Conservation (phyloP, 306 rosid species). For the Adenanthera pavonina region DNA sequence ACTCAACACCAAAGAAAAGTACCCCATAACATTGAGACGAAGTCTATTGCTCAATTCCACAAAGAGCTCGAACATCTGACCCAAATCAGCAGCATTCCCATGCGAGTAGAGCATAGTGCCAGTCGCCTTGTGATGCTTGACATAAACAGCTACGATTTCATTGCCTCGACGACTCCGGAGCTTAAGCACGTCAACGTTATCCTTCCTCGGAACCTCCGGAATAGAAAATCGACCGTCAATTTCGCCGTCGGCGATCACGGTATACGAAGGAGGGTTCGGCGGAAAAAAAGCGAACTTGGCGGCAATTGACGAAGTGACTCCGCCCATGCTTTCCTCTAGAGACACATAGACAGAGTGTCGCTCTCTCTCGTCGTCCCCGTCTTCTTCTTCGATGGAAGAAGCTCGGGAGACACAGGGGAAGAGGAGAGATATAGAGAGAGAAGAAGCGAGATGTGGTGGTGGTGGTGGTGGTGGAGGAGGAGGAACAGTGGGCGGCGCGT, state of each 20-base stretch:
- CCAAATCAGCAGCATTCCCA: constrained; percentile 96
- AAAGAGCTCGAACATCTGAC: constrained; percentile 92
- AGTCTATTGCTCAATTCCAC: constrained; percentile 85
- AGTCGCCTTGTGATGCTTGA: constrained; percentile 77
- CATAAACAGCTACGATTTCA: constrained; percentile 81
- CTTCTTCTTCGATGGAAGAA: not conserved
- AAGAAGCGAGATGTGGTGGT: not conserved
- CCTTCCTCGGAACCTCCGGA: constrained; percentile 83
- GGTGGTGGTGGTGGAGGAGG: not conserved
- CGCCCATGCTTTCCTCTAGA: constrained; percentile 66
- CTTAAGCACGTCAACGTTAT: constrained; percentile 78
- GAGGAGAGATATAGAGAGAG: constrained; percentile 26
- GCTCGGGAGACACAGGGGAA: not conserved
- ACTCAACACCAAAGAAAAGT: constrained; percentile 4
- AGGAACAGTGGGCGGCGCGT: constrained; percentile 7
- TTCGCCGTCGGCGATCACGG: constrained; percentile 48
- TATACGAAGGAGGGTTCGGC: constrained; percentile 88
- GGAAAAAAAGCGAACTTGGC: constrained; percentile 97
- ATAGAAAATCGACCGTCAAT: constrained; percentile 47
- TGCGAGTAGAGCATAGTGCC: constrained; percentile 88
- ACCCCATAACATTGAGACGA: constrained; percentile 84
- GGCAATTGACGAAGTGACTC: constrained; percentile 95
- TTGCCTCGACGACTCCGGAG: constrained; percentile 79
- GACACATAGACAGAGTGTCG: constrained; percentile 43
- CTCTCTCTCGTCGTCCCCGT: not conserved